Conservation (phyloP, 2,329 filamentous ascomycete genomes). For the Iodosphaeria phyllophila region DNA sequence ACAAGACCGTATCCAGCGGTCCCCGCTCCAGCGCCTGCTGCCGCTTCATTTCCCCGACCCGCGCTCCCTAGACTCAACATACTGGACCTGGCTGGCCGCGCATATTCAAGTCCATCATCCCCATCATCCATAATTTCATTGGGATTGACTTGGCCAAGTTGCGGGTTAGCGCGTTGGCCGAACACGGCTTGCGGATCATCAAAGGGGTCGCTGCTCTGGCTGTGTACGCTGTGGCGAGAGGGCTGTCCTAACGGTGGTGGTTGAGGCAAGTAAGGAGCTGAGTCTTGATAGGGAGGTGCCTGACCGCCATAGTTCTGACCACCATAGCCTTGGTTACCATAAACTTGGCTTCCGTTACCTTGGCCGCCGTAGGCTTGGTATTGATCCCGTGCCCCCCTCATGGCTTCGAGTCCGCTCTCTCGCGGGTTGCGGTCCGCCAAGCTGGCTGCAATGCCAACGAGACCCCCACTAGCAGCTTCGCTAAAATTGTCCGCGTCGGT, state of each 20-base stretch:
- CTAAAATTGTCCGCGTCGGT: slow-evolving; percentile 52
- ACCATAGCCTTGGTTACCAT: slow-evolving; percentile 6
- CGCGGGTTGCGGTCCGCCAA: slow-evolving; percentile 46
- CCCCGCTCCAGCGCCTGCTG: slow-evolving; percentile 26
- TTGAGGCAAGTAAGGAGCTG: neutral
- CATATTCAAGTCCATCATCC: slow-evolving; percentile 58
- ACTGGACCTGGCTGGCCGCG: slow-evolving; percentile 31
- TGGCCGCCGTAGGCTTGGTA: slow-evolving; percentile 5
- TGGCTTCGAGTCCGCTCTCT: slow-evolving; percentile 45
- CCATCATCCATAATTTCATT: slow-evolving; percentile 72
- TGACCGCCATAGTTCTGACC: slow-evolving; percentile 6
- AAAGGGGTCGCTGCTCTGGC: slow-evolving; percentile 48
- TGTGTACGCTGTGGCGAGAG: slow-evolving; percentile 12
- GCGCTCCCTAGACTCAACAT: slow-evolving; percentile 37
- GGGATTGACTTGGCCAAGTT: slow-evolving; percentile 49
- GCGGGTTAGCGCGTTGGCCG: slow-evolving; percentile 24
- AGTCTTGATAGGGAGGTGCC: slow-evolving; percentile 1
- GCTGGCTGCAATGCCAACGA: slow-evolving; percentile 47
- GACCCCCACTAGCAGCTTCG: slow-evolving; percentile 40
- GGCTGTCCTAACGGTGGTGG: slow-evolving; percentile 3
- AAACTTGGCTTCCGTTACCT: too few relatives aligned
- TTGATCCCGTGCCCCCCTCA: slow-evolving; percentile 18
- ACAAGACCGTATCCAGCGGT: slow-evolving; percentile 38
- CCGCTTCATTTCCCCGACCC: slow-evolving; percentile 18
- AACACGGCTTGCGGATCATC: slow-evolving; percentile 30